Base-by-base conservation (phyloP, 2,329 filamentous ascomycete species). In the Alternaria hordeiaustralica region DNA sequence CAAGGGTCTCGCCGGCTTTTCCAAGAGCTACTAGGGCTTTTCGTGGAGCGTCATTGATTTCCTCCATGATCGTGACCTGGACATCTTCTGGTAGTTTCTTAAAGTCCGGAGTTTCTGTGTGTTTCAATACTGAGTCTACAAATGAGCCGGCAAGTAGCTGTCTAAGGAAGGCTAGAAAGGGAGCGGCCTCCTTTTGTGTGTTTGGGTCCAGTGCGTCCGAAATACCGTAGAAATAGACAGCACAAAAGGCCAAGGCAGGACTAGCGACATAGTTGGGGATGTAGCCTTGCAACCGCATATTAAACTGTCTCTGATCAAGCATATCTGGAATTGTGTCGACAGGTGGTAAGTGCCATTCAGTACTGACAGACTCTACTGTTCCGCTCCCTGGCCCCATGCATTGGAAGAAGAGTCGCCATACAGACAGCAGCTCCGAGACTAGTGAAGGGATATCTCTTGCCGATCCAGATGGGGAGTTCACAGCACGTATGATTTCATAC, bases 351-450 rank as follows among this genome's bases (percentile, higher is more conserved):
- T 67, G 66, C 77, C 77, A 79, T 5, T 73, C 61, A 4, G 61
- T 23, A 26, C 56, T 71, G 43, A 76, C 64, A 4, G 68, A 60
- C 15, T 76, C 60, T 18, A 76, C 26, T 10, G 67, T 23, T 8
- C 61, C 59, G 18, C 63, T 58, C 6, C 61, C 55, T 20, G 25
- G 25, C 21, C 72, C 75, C 60, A 72, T 71, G 53, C 68, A 73
- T 50, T 78, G 76, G 55, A 79, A 78, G 59, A 78, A 75, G 18
- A 79, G 54, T 20, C 69, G 71, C 77, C 77, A 80, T 8, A 79
- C 58, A 5, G 75, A 74, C 10, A 78, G 41, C 3, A 80, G 67
- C 64, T 80, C 78, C 5, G 51, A 45, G 3, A 77, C 59, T 43
- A 77, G 53, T 5, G 61, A 57, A 23, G 73, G 67, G 12, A 75